Evolutionary conservation across 2,329 filamentous ascomycete genomes (phyloP), one percentile per base, ranked within the genome.

Genomic region (Periconia digitata): DNA sequence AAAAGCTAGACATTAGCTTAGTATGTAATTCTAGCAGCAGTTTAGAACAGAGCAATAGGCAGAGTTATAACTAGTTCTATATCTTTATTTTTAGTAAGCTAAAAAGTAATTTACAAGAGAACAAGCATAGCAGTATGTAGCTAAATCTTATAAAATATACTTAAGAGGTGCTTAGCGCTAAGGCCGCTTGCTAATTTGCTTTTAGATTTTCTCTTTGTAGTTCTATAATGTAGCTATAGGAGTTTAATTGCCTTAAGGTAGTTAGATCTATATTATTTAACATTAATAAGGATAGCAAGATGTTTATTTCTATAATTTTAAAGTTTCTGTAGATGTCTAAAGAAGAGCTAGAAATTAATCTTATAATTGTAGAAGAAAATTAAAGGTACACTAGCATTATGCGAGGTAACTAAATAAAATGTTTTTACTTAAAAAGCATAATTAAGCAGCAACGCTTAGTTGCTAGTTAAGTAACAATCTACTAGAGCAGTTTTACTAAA

Each of bases 121-220:
- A 78, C 44, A 74, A 34, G 24, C 50, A 59, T 8, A 70, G 67
- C 38, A 40, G 27, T 43, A 48, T 51, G 13, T 54, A 46, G 51
- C 49, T 51, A 51, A 71, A 78, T 52, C 58, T 78, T 3, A 70
- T 56, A 8, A 72, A 55, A 46, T 79, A 79, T 54, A 71, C 64
- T 0, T 70, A 70, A 45, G 72, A 79, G 50, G 70, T 77, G 1
- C 60, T 79, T 8, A 58, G 66, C 43, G 40, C 47, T 12, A 43
- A 55, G 43, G 49, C 47, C 41, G 52, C 38, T 13, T 42, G 42
- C 13, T 41, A 44, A 5, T 79, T 77, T 50, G 67, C 75, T 47
- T 55, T 77, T 13, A 75, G 72, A 40, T 79, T 80, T 63, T 78
- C 75, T 5, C 46, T 79, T 16, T 79, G 67, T 44, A 66, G 73